Evolutionary conservation across 306 rosid genomes (phyloP).

Genomic region (Lablab purpureus): DNA sequence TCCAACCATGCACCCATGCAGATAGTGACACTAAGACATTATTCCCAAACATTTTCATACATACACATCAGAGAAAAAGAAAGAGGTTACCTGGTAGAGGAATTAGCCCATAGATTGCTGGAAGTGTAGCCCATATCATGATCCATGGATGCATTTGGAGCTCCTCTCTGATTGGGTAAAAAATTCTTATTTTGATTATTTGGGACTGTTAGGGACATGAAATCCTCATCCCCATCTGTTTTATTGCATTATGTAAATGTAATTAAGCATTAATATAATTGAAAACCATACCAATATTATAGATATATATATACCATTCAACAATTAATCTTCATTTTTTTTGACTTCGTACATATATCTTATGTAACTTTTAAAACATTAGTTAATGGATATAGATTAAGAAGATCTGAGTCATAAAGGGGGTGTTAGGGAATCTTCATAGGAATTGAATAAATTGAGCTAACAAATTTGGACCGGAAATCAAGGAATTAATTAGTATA

Average conservation of each 20-base stretch:
- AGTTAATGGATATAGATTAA: constrained; percentile 28
- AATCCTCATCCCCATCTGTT: constrained; percentile 87
- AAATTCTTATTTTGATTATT: constrained; percentile 55
- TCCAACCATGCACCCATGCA: constrained; percentile 42
- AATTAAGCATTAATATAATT: constrained; percentile 26
- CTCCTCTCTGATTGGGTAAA: constrained; percentile 57
- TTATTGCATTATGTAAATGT: constrained; percentile 1
- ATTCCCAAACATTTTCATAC: not conserved
- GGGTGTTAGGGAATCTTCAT: constrained; percentile 54
- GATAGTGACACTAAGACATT: constrained; percentile 30
- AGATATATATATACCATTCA: not conserved
- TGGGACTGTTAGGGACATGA: constrained; percentile 60
- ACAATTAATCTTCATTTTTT: not conserved
- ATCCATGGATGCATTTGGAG: constrained; percentile 56
- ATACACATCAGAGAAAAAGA: constrained; percentile 9
- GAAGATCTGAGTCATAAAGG: constrained; percentile 54
- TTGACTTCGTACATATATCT: constrained; percentile 2
- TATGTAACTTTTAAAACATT: not conserved
- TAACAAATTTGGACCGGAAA: constrained; percentile 48
- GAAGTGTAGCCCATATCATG: constrained; percentile 60
- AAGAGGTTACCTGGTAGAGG: constrained; percentile 75
- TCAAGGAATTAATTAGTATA: constrained; percentile 39
- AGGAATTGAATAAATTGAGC: constrained; percentile 43
- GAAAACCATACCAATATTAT: not conserved
- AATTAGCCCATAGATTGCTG: constrained; percentile 63